Evolutionary conservation across 495 filamentous ascomycete species (phyloP).

Genomic region (Bryoglossum gracile): DNA sequence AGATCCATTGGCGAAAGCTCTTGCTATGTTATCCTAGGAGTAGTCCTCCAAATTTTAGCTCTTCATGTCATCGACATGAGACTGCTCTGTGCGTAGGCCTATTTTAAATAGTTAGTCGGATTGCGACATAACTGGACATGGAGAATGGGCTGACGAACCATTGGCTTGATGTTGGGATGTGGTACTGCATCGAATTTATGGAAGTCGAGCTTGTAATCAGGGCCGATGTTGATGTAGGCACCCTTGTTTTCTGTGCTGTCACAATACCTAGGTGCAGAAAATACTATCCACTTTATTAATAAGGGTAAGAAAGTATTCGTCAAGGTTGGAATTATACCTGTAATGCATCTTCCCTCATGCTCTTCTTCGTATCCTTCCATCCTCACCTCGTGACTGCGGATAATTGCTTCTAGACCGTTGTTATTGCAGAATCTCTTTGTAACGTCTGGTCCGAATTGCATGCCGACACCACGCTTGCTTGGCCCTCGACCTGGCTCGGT

Average conservation of each 20-base stretch:
- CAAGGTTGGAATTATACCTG: conserved; percentile 43
- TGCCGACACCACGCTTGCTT: conserved; percentile 91
- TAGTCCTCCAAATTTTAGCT: too few relatives aligned
- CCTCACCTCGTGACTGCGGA: conserved; percentile 93
- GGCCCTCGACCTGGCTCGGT: conserved; percentile 76
- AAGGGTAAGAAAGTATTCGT: neutral
- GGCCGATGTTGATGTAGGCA: conserved; percentile 95
- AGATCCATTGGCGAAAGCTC: neutral
- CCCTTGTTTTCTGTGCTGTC: conserved; percentile 97
- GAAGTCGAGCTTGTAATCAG: conserved; percentile 84
- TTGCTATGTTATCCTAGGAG: neutral
- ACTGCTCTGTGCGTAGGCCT: conserved; percentile 79
- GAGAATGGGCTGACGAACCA: conserved; percentile 32
- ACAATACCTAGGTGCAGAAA: conserved; percentile 96
- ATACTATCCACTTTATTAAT: conserved; percentile 50
- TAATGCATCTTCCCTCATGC: conserved; percentile 93
- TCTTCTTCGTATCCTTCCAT: conserved; percentile 98
- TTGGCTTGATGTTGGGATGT: conserved; percentile 89
- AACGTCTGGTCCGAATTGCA: conserved; percentile 95
- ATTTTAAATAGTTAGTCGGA: conserved; percentile 28
- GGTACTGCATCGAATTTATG: conserved; percentile 93
- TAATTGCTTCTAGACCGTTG: conserved; percentile 90
- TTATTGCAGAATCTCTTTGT: conserved; percentile 95
- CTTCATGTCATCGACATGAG: conserved; percentile 46
- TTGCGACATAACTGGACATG: too few relatives aligned